Base-by-base conservation (phyloP, 129 eudicot genomes). In the Tanacetum coccineum region DNA sequence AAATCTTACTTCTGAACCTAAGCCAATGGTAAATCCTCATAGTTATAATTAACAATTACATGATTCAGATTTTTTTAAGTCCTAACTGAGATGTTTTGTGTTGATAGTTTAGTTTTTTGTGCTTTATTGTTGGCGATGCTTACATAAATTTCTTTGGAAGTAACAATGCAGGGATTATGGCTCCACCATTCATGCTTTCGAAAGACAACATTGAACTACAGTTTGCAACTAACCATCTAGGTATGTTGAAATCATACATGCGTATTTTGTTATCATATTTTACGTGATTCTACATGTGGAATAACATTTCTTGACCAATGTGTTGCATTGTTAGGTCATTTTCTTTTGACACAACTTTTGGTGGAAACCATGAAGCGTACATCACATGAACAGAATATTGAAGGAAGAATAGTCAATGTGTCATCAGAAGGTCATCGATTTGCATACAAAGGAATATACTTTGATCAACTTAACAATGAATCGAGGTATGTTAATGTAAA, bases 91-190 rank as follows among this genome's bases (percentile, higher is more conserved):
- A 32, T 32, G 39, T 32, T 3, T 32, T 0, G 5, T 32, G 8
- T 1, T 46, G 9, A 15, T 57, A 57, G 18, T 17, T 13, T 15
- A 32, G 7, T 60, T 32, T 10, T 30, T 32, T 14, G 19, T 22
- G 53, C 20, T 62, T 56, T 68, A 13, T 15, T 15, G 15, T 59
- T 59, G 26, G 3, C 45, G 9, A 15, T 20, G 45, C 59, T 71
- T 59, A 50, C 17, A 13, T 52, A 10, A 17, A 53, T 75, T 14
- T 54, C 3, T 40, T 14, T 55, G 66, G 61, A 68, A 89, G 96
- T 81, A 86, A 86, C 68, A 89, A 89, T 75, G 96, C 96, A 72
- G 95, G 96, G 48, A 74, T 86, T 54, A 83, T 89, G 96, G 94
- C 86, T 65, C 74, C 85, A 45, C 93, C 96, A 0, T 89, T 76